Base-by-base conservation (phyloP, 1,284 basidiomycete genomes). In the Omphalotus olearius region DNA sequence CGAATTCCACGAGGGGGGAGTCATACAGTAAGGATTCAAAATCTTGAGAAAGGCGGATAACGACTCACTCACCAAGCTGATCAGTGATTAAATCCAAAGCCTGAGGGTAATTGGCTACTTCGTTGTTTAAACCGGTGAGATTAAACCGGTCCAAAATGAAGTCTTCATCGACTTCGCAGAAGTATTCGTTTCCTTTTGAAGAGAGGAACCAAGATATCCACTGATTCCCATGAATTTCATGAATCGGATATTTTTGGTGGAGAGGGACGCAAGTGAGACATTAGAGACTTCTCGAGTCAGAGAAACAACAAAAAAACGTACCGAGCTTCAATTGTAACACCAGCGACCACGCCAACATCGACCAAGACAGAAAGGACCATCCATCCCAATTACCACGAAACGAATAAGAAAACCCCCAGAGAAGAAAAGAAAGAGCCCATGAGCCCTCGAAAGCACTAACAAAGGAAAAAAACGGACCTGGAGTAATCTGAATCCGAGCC, bases 181-280 rank as follows among this genome's bases (percentile, higher is more conserved):
- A 99, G 76, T 99, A 99, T 73, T 99, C 96, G 71, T 91, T 91
- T 48, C 89, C 89, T 66, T 91, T 95, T n/a, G 93, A 96, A 6
- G 93, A 93, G 25, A 99, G 78, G 69, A 98, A 99, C 96, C 96
- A 98, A 5, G 93, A 93, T 62, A 97, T 95, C 95, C 95, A 98
- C 87, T 88, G 23, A n/a, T n/a, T n/a, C n/a, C 23, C 14, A 60
- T 13, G 50, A 6, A 45, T 39, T 41, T 14, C 36, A 13, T 25
- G 11, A 33, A 7, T 28, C 26, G 26, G 4, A 28, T 28, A n/a
- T 23, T 23, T 23, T 2, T 26, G 44, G 39, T 30, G 17, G 39
- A 18, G 37, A 16, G n/a, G 28, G 23, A n/a, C 9, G 41, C 41
- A 26, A n/a, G n/a, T n/a, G n/a, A n/a, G n/a, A n/a, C n/a, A n/a